phyloP scores from a whole-genome alignment of 2,329 filamentous ascomycete genomes.

The Pseudodiploospora longispora region DNA sequence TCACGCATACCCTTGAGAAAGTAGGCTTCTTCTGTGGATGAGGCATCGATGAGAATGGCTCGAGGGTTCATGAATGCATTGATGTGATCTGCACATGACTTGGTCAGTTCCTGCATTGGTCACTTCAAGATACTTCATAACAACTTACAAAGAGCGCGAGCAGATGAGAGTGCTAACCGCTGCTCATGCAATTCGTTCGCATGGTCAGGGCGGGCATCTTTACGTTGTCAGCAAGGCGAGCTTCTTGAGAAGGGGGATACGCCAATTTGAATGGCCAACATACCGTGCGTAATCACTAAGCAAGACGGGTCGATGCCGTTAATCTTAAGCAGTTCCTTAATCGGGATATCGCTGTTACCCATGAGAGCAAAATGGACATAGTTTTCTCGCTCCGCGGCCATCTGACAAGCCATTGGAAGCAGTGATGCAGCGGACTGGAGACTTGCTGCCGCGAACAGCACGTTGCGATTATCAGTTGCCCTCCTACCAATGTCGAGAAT shows the following conservation, averaged over 20 bases:
- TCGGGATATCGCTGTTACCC: conserved; percentile 60
- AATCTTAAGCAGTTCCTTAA: conserved; percentile 62
- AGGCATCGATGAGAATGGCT: conserved; percentile 64
- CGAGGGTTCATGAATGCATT: conserved; percentile 69
- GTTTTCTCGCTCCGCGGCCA: conserved; percentile 61
- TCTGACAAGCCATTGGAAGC: conserved; percentile 78
- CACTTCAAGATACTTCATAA: neutral
- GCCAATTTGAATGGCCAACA: neutral
- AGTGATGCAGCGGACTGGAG: conserved; percentile 64
- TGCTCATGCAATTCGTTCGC: conserved; percentile 59
- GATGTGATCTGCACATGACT: conserved; percentile 45
- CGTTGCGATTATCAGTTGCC: conserved; percentile 52
- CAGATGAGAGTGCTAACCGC: conserved; percentile 58
- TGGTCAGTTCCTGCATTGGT: neutral
- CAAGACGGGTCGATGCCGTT: conserved; percentile 73
- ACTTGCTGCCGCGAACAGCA: conserved; percentile 72
- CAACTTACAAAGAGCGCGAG: conserved; percentile 53
- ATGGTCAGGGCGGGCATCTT: conserved; percentile 71
- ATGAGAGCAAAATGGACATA: conserved; percentile 77
- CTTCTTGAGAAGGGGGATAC: neutral
- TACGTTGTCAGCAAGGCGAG: conserved; percentile 11
- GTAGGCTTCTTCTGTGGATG: conserved; percentile 56
- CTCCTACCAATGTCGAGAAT: conserved; percentile 47
- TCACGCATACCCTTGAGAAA: conserved; percentile 54
- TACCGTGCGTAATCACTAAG: conserved; percentile 53